Evolutionary conservation across 208 protist genomes (phyloP), one percentile per base, ranked within the genome.

Genomic region (Leishmania amazonensis): DNA sequence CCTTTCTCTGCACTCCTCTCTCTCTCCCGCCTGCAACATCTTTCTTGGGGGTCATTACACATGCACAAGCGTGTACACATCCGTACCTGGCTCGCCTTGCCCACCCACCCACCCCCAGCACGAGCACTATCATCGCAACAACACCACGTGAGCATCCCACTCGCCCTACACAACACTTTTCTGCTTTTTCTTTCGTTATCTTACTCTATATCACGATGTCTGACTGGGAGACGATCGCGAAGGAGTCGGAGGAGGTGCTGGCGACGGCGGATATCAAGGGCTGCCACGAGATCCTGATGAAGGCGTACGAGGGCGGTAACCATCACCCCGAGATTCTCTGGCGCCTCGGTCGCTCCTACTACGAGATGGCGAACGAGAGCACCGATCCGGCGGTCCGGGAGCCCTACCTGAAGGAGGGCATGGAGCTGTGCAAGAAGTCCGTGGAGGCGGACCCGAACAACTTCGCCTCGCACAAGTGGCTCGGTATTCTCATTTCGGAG

Each of bases 391-490:
- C 67, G 5, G 72, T 85, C 28, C 85, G 85, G 28, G 81, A 90
- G 68, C 82, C 87, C 57, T 90, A 88, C 81, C 85, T 96, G 53
- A 80, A 86, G 68, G 79, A 93, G 57, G 95, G 93, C 67, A 83
- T 97, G 68, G 87, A 94, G 83, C 85, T 94, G 80, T 90, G 85
- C 79, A 83, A 94, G 87, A 75, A 92, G 80, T 91, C 92, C 15
- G 87, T 98, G 49, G 84, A 94, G 58, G 85, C 88, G 35, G 93
- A 95, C 78, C 85, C 80, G 40, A 89, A 87, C 77, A 93, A 89
- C 79, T 88, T 88, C n/a, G 86, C 87, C 6, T 85, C 93, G 35
- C 94, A 98, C 81, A 98, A 97, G 87, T 98, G 96, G 95, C 81
- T 91, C 24, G 95, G 93, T 40, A 97, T 98, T 80, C 87, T 95